Percentiles rank a stretch among this genome's conserved stretches.
Conservation (phyloP, 495 filamentous ascomycete genomes). For the Geoglossum glabrum region DNA sequence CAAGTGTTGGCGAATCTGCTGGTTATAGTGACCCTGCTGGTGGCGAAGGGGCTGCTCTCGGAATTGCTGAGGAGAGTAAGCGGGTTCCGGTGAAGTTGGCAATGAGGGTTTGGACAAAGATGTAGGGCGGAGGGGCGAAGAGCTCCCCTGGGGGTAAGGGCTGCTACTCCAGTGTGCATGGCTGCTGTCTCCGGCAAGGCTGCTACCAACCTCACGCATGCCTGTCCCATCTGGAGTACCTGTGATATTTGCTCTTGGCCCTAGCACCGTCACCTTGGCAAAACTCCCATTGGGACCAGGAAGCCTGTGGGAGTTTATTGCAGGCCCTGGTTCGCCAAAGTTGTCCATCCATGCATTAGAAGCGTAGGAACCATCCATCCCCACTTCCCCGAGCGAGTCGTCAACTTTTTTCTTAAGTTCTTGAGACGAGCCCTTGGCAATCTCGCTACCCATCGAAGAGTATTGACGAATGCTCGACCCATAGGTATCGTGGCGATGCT, state of each 20-base stretch:
- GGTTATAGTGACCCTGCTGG: not conserved
- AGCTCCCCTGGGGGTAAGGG: not conserved
- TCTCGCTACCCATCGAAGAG: not conserved
- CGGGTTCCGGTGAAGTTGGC: not conserved
- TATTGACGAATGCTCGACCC: not conserved
- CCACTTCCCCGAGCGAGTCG: not conserved
- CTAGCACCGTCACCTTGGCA: constrained; percentile 14
- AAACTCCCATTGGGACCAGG: constrained; percentile 5
- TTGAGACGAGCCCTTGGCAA: not conserved
- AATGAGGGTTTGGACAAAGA: not conserved
- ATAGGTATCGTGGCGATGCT: not conserved
- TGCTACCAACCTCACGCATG: constrained; percentile 19
- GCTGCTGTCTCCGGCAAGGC: constrained; percentile 15
- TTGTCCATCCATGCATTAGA: not conserved
- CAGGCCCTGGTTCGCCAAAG: not conserved
- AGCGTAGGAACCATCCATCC: not conserved
- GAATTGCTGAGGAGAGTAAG: not conserved
- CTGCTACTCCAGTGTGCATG: constrained; percentile 6
- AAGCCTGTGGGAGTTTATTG: not conserved
- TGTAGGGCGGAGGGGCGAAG: not conserved
- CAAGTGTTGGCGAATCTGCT: not conserved
- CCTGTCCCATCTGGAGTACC: constrained; percentile 16
- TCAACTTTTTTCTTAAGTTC: not conserved
- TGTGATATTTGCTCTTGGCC: constrained; percentile 16
- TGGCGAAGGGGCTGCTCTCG: not conserved